Percentiles rank a stretch among this genome's conserved stretches.
These are phyloP conservation scores for Bisporella sp. DNA, from an alignment of 2,329 filamentous ascomycete genomes.

Conservation along the genomic window DNA sequence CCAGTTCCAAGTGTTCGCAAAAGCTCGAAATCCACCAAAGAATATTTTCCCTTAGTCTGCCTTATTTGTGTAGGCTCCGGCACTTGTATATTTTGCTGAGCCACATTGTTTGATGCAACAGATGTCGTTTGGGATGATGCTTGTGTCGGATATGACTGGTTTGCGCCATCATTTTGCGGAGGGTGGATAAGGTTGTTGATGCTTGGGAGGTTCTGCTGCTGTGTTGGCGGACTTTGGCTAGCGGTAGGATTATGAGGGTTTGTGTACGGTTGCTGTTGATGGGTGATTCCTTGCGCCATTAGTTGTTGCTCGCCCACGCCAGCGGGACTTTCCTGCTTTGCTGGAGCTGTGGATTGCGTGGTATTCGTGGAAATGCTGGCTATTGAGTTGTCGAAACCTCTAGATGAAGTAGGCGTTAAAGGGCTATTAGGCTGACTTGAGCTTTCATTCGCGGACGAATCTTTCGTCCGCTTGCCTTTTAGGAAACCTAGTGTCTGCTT, in stretches of 20 bases:
- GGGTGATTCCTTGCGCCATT: constrained; percentile 26
- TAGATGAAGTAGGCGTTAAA: constrained; percentile 50
- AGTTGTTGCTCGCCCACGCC: constrained; percentile 23
- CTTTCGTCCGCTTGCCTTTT: constrained; percentile 98
- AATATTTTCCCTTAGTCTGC: constrained; percentile 96
- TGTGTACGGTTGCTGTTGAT: constrained; percentile 26
- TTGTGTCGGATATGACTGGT: constrained; percentile 19
- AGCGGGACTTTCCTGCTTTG: constrained; percentile 21
- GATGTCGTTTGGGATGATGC: constrained; percentile 11
- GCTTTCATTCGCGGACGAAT: constrained; percentile 65
- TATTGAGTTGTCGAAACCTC: constrained; percentile 37
- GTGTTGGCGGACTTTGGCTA: constrained; percentile 13
- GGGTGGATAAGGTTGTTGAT: constrained; percentile 80
- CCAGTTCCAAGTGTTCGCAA: constrained; percentile 90
- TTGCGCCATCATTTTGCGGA: constrained; percentile 42
- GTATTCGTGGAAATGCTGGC: constrained; percentile 33
- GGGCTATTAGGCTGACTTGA: constrained; percentile 59
- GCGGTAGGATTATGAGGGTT: constrained; percentile 17
- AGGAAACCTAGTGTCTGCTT: constrained; percentile 87
- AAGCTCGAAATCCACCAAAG: constrained; percentile 81
- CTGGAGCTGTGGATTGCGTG: constrained; percentile 21
- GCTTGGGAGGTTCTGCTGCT: constrained; percentile 62
- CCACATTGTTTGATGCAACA: constrained; percentile 23
- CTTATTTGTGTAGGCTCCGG: constrained; percentile 34
- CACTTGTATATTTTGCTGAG: constrained; percentile 3